Conservation (phyloP, 305 asterid genomes). For the Fraxinus greggii region DNA sequence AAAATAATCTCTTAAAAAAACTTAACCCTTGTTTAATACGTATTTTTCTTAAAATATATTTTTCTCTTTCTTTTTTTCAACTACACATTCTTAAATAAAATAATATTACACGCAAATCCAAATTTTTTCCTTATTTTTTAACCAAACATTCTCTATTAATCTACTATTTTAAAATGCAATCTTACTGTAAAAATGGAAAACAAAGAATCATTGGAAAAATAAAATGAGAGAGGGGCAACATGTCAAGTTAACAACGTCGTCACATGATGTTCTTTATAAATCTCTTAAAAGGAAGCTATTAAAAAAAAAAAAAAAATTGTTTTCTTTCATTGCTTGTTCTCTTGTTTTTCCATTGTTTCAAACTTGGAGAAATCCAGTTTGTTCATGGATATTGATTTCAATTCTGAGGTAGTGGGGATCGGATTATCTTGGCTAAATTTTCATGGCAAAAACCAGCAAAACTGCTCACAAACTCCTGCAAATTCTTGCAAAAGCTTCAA, state of each 20-base stretch:
- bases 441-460: slow-evolving; percentile 59
- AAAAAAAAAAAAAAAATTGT: background rate
- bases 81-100: too few relatives aligned
- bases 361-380: slow-evolving; percentile 46
- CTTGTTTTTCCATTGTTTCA: slow-evolving; percentile 15
- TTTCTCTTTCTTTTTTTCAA: too few relatives aligned
- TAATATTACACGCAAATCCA: too few relatives aligned
- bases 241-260: slow-evolving; percentile 30
- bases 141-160: too few relatives aligned
- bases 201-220: slow-evolving; percentile 23
- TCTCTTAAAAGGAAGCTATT: slow-evolving; percentile 26
- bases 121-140: too few relatives aligned
- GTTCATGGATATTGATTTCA: slow-evolving; percentile 86
- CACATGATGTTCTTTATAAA: slow-evolving; percentile 37
- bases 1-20: too few relatives aligned
- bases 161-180: too few relatives aligned
- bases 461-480: slow-evolving; percentile 2
- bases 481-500: slow-evolving; percentile 9
- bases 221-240: slow-evolving; percentile 25
- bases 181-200: too few relatives aligned
- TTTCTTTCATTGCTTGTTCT: slow-evolving; percentile 3
- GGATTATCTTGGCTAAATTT: slow-evolving; percentile 38
- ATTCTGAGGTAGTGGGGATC: slow-evolving; percentile 51
- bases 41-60: too few relatives aligned
- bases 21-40: too few relatives aligned